Conservation (phyloP, 179 eudicot genomes). For the Spergularia azorica region DNA sequence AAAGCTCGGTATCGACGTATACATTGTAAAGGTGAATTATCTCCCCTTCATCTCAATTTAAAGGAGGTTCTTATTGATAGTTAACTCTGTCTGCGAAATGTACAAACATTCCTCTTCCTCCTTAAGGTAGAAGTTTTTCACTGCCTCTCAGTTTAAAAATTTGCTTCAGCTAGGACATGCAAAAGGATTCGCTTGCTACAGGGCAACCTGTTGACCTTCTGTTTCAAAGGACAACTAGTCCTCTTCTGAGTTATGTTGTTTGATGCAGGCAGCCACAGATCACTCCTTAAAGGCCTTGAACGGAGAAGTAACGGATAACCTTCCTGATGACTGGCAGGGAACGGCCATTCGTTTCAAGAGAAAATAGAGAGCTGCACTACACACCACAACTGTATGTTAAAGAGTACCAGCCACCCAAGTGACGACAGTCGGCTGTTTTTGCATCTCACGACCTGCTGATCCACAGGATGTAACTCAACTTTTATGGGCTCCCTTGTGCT, state of each 20-base stretch:
- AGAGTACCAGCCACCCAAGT: too few relatives aligned
- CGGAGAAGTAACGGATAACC: slow-evolving; percentile 48
- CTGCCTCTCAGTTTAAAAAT: background rate
- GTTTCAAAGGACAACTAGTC: background rate
- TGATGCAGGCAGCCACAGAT: slow-evolving; percentile 81
- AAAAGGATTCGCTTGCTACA: background rate
- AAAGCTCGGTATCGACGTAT: slow-evolving; percentile 91
- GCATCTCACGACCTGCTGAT: too few relatives aligned
- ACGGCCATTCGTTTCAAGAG: slow-evolving; percentile 71
- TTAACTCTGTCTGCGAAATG: background rate
- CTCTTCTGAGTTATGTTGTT: background rate
- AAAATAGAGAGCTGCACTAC: slow-evolving; percentile 15
- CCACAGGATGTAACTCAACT: too few relatives aligned
- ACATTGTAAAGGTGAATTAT: slow-evolving; percentile 70
- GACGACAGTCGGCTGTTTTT: too few relatives aligned
- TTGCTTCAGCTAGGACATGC: background rate
- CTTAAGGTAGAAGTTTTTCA: too few relatives aligned
- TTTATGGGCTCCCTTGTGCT: too few relatives aligned
- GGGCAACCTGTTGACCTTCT: too few relatives aligned
- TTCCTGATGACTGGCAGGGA: slow-evolving; percentile 86
- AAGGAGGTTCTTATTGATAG: background rate
- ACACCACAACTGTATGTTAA: too few relatives aligned
- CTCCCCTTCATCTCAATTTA: background rate
- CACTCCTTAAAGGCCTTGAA: slow-evolving; percentile 75
- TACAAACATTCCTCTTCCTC: background rate